These are phyloP conservation scores for Lanmaoa rubissima DNA, from an alignment of 768 basidiomycete species.

Conservation along the genomic window DNA sequence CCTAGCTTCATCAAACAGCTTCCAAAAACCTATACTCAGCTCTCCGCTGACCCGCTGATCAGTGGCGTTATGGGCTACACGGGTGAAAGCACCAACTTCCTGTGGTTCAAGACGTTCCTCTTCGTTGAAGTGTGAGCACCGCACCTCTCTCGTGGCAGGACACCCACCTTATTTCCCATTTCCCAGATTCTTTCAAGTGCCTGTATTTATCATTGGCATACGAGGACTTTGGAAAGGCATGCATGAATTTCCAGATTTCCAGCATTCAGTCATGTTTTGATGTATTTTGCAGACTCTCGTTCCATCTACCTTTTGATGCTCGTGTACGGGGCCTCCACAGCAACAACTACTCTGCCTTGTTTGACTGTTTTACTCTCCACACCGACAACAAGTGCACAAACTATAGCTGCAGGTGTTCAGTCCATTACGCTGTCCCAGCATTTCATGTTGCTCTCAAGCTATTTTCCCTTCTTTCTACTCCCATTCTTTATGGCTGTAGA, in stretches of 20 bases:
- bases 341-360: constrained; percentile 76
- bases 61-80: constrained; percentile 47
- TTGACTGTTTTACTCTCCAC: constrained; percentile 57
- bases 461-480: constrained; percentile 73
- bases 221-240: constrained; percentile 57
- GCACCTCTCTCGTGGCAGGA: not conserved
- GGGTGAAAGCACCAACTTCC: constrained; percentile 35
- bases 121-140: constrained; percentile 55
- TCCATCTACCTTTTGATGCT: constrained; percentile 62
- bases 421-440: constrained; percentile 53
- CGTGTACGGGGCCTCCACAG: constrained; percentile 73
- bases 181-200: constrained; percentile 62
- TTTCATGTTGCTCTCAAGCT: constrained; percentile 58
- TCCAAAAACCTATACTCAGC: constrained; percentile 47
- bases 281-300: constrained; percentile 41
- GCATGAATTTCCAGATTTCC: not conserved
- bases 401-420: constrained; percentile 29
- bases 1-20: constrained; percentile 47
- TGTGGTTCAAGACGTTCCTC: constrained; percentile 68
- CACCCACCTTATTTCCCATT: not conserved
- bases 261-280: not conserved
- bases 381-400: constrained; percentile 39
- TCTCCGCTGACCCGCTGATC: constrained; percentile 68
- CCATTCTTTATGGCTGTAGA: constrained; percentile 74
- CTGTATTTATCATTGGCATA: constrained; percentile 71